Conservation (phyloP, 306 rosid species). For the Pachyrhizus erosus region DNA sequence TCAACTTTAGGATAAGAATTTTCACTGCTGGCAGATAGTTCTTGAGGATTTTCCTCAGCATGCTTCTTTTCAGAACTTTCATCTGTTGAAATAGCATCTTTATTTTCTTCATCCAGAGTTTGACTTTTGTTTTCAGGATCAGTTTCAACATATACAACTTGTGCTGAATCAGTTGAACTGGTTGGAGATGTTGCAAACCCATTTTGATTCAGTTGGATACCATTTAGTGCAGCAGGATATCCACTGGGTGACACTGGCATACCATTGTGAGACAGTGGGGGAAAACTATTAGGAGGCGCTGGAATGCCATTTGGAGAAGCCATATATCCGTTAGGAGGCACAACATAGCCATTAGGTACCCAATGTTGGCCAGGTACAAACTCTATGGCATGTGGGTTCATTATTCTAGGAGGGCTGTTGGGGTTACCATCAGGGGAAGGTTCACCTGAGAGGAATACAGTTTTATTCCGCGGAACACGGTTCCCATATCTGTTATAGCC, state of each 20-base stretch:
- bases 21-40: conserved; percentile 48
- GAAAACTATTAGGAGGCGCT: conserved; percentile 64
- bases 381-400: conserved; percentile 98
- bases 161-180: conserved; percentile 57
- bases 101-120: conserved; percentile 45
- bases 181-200: conserved; percentile 64
- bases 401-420: conserved; percentile 75
- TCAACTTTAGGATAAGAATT: conserved; percentile 44
- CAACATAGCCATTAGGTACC: conserved; percentile 79
- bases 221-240: conserved; percentile 55
- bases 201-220: conserved; percentile 58
- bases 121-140: conserved; percentile 50
- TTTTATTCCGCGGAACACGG: conserved; percentile 78
- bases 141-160: conserved; percentile 47
- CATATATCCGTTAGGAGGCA: conserved; percentile 71
- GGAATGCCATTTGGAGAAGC: conserved; percentile 65
- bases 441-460: conserved; percentile 61
- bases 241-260: conserved; percentile 64
- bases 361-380: conserved; percentile 89
- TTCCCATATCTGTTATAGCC: conserved; percentile 83
- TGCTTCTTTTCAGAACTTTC: conserved; percentile 51
- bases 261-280: conserved; percentile 68
- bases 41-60: conserved; percentile 54
- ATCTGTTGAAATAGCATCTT: conserved; percentile 48
- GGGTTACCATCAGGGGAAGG: conserved; percentile 70